Evolutionary conservation across 2,329 filamentous ascomycete species (phyloP).

Genomic region (Coniochaeta sp.): DNA sequence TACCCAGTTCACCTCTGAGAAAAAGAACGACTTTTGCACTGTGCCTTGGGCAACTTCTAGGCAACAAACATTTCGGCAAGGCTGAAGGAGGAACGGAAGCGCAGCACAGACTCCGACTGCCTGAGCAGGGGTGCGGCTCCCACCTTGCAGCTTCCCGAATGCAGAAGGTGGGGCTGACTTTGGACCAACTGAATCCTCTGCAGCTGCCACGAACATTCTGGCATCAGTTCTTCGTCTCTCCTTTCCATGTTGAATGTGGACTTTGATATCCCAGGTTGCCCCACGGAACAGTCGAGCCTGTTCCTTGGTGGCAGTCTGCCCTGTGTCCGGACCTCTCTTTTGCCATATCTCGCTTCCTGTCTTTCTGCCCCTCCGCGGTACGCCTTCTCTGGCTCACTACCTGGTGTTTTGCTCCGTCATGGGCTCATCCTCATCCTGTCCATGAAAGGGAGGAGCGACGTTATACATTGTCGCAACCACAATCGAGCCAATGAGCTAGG

Average conservation of each 20-base stretch:
- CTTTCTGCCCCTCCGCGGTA: background rate
- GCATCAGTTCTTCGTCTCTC: background rate
- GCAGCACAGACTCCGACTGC: too few species aligned
- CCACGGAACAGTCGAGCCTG: background rate
- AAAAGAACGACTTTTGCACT: background rate
- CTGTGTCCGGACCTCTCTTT: too few species aligned
- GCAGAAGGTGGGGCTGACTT: background rate
- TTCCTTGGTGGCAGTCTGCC: too few species aligned
- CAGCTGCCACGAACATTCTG: background rate
- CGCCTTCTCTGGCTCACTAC: background rate
- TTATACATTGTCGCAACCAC: slow-evolving; percentile 21
- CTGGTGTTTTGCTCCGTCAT: background rate
- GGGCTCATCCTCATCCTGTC: background rate
- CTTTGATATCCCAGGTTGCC: too few species aligned
- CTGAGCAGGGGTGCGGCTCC: background rate
- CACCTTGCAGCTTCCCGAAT: slow-evolving; percentile 1
- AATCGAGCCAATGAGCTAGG: slow-evolving; percentile 13
- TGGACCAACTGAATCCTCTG: background rate
- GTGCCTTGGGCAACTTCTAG: background rate
- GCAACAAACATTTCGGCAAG: background rate
- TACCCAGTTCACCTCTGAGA: background rate
- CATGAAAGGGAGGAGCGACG: slow-evolving; percentile 21
- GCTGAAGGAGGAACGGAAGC: background rate
- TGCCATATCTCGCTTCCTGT: too few species aligned
- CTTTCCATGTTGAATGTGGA: background rate